Evolutionary conservation across 257 asterid genomes (phyloP).

Genomic region (Petrea volubilis): DNA sequence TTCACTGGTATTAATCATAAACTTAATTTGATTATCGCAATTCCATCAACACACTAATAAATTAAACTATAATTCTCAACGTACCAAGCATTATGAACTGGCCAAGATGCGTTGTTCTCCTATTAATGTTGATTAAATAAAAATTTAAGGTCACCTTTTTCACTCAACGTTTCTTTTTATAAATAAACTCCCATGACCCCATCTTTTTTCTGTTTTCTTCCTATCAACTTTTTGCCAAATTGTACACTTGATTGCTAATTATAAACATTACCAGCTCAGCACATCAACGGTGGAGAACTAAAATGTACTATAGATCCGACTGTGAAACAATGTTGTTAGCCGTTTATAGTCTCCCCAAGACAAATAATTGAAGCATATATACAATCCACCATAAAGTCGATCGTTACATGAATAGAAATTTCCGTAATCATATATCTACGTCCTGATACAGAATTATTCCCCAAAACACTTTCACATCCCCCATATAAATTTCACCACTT

Average conservation of each 20-base stretch:
- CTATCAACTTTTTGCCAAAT: neutral
- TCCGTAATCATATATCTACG: neutral
- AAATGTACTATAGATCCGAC: neutral
- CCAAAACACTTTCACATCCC: conserved; percentile 7
- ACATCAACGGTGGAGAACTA: too few relatives aligned
- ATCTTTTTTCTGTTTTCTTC: neutral
- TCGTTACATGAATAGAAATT: neutral
- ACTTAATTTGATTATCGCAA: too few relatives aligned
- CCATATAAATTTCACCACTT: neutral
- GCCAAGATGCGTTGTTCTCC: too few relatives aligned
- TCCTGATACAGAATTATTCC: neutral
- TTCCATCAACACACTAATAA: too few relatives aligned
- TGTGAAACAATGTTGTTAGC: neutral
- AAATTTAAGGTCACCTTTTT: too few relatives aligned
- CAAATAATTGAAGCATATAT: neutral
- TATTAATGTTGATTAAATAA: too few relatives aligned
- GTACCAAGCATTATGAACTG: too few relatives aligned
- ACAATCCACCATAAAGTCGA: neutral
- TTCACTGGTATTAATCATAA: too few relatives aligned
- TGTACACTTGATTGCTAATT: neutral
- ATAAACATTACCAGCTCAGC: too few relatives aligned
- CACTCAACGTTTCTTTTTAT: too few relatives aligned
- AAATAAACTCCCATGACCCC: too few relatives aligned
- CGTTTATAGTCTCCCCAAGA: neutral
- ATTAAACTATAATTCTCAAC: too few relatives aligned